Evolutionary conservation across 2,329 filamentous ascomycete genomes (phyloP), one percentile per base, ranked within the genome.

Genomic region (Fusarium heterosporum): DNA sequence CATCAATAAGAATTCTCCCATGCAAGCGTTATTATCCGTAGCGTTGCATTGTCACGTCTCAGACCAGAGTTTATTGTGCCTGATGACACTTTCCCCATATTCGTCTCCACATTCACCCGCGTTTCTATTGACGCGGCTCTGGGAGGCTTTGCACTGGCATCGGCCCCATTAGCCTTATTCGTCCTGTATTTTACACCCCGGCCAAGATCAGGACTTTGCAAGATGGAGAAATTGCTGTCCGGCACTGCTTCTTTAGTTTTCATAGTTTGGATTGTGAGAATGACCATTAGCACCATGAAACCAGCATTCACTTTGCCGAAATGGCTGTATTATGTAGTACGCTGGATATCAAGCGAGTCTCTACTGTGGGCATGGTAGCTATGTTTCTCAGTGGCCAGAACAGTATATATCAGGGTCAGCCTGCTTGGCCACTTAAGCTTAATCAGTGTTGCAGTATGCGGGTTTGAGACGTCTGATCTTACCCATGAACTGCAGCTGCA

Each of bases 121-220:
- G 40, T 62, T 62, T 50, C 46, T 51, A 68, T 68, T 68, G 65
- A 68, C 25, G 65, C 65, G 65, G 60, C 55, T 68, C 56, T 68
- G 25, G 30, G 2, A 30, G 3, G 36, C 29, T 22, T 29, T 6
- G 11, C 32, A 52, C 30, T 8, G 47, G 39, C 61, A 60, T 63
- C 60, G 60, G 60, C 3, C 59, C 10, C 49, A 19, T 64, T 55
- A 64, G 8, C 61, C 61, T 1, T 32, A 26, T 51, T 38, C 8
- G 56, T 58, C 25, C 12, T 19, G 34, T 22, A 8, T 16, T 26
- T 17, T 47, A 10, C 28, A 30, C 11, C 22, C 29, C 17, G 11
- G 17, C 28, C 40, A 55, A 55, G 36, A 17, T 4, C 1, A 43
- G 25, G 8, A 16, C 17, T 13, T 14, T n/a, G 25, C 22, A 22